These are phyloP conservation scores for Allium sativum DNA, from an alignment of 106 monocot genomes.

Conservation along the genomic window DNA sequence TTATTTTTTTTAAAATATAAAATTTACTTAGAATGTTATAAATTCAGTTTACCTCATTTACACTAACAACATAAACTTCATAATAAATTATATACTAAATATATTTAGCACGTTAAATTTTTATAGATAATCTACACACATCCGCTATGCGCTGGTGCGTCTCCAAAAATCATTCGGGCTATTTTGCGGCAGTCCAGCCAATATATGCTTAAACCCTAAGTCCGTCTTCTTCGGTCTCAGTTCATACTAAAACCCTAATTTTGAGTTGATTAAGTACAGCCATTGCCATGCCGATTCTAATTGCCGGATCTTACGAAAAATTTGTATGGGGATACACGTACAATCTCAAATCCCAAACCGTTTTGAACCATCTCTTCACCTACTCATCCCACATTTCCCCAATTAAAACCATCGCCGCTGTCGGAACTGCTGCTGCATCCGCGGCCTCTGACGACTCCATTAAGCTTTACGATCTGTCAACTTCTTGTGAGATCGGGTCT, in stretches of 20 bases:
- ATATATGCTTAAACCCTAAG: not conserved
- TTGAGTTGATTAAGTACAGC: too few relatives aligned
- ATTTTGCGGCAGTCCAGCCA: not conserved
- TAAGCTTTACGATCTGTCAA: slow-evolving; percentile 78
- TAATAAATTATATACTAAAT: too few relatives aligned
- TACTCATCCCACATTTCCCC: slow-evolving; percentile 69
- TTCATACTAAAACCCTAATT: not conserved
- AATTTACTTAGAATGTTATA: too few relatives aligned
- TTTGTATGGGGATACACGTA: slow-evolving; percentile 95
- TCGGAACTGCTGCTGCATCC: slow-evolving; percentile 68
- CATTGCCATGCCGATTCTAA: slow-evolving; percentile 36
- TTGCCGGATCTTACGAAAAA: slow-evolving; percentile 92
- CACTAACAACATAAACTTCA: too few relatives aligned
- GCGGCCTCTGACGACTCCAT: slow-evolving; percentile 79
- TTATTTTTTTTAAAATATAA: too few relatives aligned
- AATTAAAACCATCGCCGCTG: slow-evolving; percentile 64
- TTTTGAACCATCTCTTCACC: slow-evolving; percentile 55
- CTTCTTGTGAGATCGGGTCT: slow-evolving; percentile 59
- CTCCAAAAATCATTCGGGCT: too few relatives aligned
- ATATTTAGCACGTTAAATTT: too few relatives aligned
- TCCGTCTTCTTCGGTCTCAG: not conserved
- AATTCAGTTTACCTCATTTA: too few relatives aligned
- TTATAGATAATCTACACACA: too few relatives aligned
- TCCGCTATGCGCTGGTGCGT: too few relatives aligned
- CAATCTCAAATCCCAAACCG: slow-evolving; percentile 15